Percentiles rank a stretch among this genome's conserved stretches.
Conservation (phyloP, 257 asterid genomes). For the Solanum pimpinellifolium region DNA sequence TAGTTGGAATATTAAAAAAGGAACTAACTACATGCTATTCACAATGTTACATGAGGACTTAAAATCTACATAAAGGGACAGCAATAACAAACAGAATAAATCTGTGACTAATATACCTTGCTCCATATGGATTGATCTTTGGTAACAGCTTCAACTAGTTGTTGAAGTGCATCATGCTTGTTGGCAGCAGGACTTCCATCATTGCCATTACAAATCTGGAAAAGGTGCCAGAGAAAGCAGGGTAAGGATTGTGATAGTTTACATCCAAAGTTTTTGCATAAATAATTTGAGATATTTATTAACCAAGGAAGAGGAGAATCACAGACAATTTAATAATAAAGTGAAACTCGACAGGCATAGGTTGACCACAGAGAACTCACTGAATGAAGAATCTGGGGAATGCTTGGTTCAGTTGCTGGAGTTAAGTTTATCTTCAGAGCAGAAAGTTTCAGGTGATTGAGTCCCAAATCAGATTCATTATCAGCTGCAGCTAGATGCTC, state of each 20-base stretch:
- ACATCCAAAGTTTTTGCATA: not conserved
- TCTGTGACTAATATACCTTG: conserved; percentile 37
- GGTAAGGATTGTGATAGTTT: not conserved
- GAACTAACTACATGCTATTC: not conserved
- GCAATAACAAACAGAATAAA: not conserved
- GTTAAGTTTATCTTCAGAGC: conserved; percentile 37
- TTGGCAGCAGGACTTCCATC: conserved; percentile 51
- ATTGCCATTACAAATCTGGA: conserved; percentile 71
- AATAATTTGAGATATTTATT: not conserved
- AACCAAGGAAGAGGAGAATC: not conserved
- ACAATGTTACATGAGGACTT: not conserved
- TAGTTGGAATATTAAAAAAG: conserved; percentile 3
- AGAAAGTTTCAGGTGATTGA: conserved; percentile 42
- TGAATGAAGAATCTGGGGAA: conserved; percentile 92
- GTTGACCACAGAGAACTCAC: conserved; percentile 33
- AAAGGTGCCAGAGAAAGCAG: not conserved
- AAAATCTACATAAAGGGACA: not conserved
- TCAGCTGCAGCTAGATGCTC: conserved; percentile 44
- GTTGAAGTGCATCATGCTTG: conserved; percentile 74
- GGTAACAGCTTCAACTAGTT: conserved; percentile 62
- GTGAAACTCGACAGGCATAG: not conserved
- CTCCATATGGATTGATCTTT: conserved; percentile 73
- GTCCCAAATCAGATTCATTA: conserved; percentile 37
- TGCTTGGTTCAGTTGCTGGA: conserved; percentile 67
- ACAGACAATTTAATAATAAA: not conserved